These are phyloP conservation scores for Fusarium oxysporum DNA, from an alignment of 2,329 filamentous ascomycete genomes.

Conservation along the genomic window DNA sequence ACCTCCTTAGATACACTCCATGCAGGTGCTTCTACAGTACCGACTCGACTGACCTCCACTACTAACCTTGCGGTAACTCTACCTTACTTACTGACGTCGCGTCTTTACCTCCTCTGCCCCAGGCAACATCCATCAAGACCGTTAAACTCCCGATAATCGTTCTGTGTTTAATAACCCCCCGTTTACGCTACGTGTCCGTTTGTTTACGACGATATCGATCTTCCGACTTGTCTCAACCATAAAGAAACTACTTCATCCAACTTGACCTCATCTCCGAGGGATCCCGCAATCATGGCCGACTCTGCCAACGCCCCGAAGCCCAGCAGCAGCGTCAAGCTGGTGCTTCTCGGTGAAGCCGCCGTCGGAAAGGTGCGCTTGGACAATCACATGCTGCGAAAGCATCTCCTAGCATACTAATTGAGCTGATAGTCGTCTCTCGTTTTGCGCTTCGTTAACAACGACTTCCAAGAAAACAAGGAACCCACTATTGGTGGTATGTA, in stretches of 20 bases:
- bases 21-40: not conserved
- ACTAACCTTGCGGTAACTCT: slow-evolving; percentile 5
- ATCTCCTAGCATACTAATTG: slow-evolving; percentile 35
- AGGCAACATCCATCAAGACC: slow-evolving; percentile 32
- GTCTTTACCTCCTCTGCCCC: slow-evolving; percentile 36
- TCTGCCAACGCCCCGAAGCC: slow-evolving; percentile 81
- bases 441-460: slow-evolving; percentile 98
- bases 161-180: not conserved
- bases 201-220: slow-evolving; percentile 4
- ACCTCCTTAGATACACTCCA: slow-evolving; percentile 6
- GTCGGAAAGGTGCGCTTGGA: slow-evolving; percentile 87
- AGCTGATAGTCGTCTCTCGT: slow-evolving; percentile 87
- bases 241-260: slow-evolving; percentile 3
- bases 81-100: slow-evolving; percentile 31
- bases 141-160: slow-evolving; percentile 4
- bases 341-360: slow-evolving; percentile 95
- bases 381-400: not conserved
- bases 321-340: slow-evolving; percentile 99
- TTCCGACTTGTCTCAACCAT: slow-evolving; percentile 2
- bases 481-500: slow-evolving; percentile 93
- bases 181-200: slow-evolving; percentile 14
- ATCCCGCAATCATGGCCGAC: slow-evolving; percentile 53
- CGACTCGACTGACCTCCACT: not conserved
- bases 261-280: slow-evolving; percentile 31
- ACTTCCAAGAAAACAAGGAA: slow-evolving; percentile 99